A percentile compares a stretch with the other conserved stretches of the same genome.
These are phyloP conservation scores for sorghum (Sorghum bicolor) DNA, from an alignment of 176 grass and related monocot genomes.

Conservation along the genomic window DNA sequence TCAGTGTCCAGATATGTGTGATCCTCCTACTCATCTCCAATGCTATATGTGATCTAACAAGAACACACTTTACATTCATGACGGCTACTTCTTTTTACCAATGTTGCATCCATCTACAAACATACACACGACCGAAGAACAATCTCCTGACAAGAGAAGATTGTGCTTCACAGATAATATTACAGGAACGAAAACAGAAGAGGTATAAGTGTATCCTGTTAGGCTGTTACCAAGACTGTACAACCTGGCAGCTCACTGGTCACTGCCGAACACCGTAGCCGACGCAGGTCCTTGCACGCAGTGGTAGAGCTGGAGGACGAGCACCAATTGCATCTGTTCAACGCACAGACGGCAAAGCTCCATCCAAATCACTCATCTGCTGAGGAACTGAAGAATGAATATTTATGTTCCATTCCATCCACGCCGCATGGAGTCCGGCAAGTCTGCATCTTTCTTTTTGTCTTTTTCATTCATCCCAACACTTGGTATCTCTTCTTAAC, in stretches of 20 bases:
- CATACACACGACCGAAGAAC: slow-evolving; percentile 20
- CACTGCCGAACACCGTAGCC: slow-evolving; percentile 1
- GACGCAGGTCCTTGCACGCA: neutral
- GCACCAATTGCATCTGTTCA: slow-evolving; percentile 10
- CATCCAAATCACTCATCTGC: slow-evolving; percentile 34
- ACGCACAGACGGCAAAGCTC: slow-evolving; percentile 27
- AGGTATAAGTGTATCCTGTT: slow-evolving; percentile 36
- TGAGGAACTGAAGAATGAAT: slow-evolving; percentile 43
- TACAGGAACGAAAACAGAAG: slow-evolving; percentile 19
- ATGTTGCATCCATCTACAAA: neutral
- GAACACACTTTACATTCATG: neutral
- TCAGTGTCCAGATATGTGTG: neutral
- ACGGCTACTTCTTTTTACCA: neutral
- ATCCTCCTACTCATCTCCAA: neutral
- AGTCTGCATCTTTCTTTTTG: slow-evolving; percentile 38
- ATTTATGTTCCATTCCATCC: slow-evolving; percentile 40
- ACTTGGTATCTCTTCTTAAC: neutral
- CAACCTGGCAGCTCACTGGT: slow-evolving; percentile 18
- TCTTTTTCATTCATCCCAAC: slow-evolving; percentile 8
- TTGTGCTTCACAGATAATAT: slow-evolving; percentile 25
- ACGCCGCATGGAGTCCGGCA: slow-evolving; percentile 32
- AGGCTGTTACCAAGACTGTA: slow-evolving; percentile 27
- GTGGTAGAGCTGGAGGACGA: slow-evolving; percentile 7
- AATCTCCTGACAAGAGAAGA: slow-evolving; percentile 14
- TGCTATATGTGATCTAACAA: neutral